Evolutionary conservation across 306 rosid genomes (phyloP).

Genomic region (Vigna mungo): DNA sequence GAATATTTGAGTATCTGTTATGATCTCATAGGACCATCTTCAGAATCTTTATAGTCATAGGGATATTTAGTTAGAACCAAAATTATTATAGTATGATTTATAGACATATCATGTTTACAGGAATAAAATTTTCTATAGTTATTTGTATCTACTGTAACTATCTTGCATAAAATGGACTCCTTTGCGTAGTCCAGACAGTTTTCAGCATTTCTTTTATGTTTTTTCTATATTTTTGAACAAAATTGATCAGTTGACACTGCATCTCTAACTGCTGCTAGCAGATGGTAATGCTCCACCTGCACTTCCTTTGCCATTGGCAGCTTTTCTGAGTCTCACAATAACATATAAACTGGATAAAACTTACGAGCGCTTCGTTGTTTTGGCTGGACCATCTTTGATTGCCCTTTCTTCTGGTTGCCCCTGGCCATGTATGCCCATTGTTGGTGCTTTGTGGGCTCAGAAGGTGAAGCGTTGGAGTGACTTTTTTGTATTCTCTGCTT

Average conservation of each 20-base stretch:
- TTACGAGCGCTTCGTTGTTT: conserved; percentile 75
- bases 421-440: conserved; percentile 99
- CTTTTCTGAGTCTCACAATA: conserved; percentile 93
- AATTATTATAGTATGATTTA: too few relatives aligned
- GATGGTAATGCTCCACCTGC: conserved; percentile 87
- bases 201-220: too few relatives aligned
- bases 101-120: too few relatives aligned
- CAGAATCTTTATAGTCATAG: too few relatives aligned
- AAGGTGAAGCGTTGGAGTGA: conserved; percentile 97
- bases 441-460: conserved; percentile 96
- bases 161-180: too few relatives aligned
- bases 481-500: conserved; percentile 83
- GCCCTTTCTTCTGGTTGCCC: conserved; percentile 87
- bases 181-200: too few relatives aligned
- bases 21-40: too few relatives aligned
- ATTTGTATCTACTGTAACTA: too few relatives aligned
- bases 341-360: conserved; percentile 88
- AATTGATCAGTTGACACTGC: conserved; percentile 47
- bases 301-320: conserved; percentile 97
- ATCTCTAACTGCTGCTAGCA: conserved; percentile 48
- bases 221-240: too few relatives aligned
- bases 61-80: too few relatives aligned
- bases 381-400: conserved; percentile 85
- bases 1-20: too few relatives aligned
- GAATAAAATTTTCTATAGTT: too few relatives aligned